Percentiles rank a stretch among this genome's conserved stretches.
Conservation (phyloP, 2,329 filamentous ascomycete species). For the Trichoderma koningiopsis region DNA sequence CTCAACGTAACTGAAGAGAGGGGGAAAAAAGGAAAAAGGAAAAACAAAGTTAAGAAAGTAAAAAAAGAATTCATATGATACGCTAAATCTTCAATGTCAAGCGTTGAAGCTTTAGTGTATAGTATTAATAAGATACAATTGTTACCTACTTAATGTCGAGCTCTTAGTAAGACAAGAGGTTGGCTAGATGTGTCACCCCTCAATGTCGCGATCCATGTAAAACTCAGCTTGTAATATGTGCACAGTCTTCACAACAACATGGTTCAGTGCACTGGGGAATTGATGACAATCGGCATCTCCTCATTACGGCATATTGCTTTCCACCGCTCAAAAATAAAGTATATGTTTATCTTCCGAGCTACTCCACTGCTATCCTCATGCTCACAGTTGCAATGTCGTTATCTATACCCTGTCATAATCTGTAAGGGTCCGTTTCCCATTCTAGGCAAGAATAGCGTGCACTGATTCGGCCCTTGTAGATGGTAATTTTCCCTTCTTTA, state of each 20-base stretch:
- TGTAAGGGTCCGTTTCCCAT: background rate
- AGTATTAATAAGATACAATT: no score
- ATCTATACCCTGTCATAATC: background rate
- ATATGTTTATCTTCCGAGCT: background rate
- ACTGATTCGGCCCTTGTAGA: background rate
- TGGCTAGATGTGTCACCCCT: background rate
- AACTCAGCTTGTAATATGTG: background rate
- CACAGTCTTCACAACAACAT: background rate
- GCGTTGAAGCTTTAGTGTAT: no score
- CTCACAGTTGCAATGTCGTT: background rate
- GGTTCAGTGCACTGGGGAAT: background rate
- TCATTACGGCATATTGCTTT: background rate
- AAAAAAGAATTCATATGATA: no score
- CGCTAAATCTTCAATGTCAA: no score
- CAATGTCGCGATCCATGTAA: background rate
- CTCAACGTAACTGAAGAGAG: no score
- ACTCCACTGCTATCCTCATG: background rate
- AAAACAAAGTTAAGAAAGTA: no score
- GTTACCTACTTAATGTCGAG: no score
- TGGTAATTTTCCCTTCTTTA: background rate
- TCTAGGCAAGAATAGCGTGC: background rate
- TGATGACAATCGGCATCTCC: background rate
- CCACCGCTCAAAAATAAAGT: background rate
- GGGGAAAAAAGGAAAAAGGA: no score
- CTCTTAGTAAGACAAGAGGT: no score